Base-by-base conservation (phyloP, 768 basidiomycete genomes). In the Mycena crocata region DNA sequence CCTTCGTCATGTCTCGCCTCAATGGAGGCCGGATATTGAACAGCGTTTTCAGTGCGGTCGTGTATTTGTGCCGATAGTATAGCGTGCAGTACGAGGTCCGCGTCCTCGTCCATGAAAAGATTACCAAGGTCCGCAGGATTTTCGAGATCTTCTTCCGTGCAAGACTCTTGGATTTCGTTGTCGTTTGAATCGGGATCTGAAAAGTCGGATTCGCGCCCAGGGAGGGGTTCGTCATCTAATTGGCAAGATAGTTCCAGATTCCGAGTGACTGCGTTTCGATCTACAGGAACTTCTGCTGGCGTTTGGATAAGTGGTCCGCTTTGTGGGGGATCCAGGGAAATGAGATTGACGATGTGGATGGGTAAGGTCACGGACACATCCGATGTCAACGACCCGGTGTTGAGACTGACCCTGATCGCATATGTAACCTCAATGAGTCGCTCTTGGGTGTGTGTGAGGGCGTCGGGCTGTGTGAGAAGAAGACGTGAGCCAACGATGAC, bases 271-370 rank as follows among this genome's bases (percentile, higher is more conserved):
- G 57, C 34, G 17, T 44, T n/a, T 24, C n/a, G 21, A 30, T 24
- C 37, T 21, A 60, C 17, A 13, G 9, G 30, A 48, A 32, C 31
- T 51, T 31, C 28, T 7, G 46, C 15, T 28, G 21, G 40, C 30
- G 7, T 21, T 5, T 9, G 1, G 19, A 9, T 31, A 14, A 21
- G n/a, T 1, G 21, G 19, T 48, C 37, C 9, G n/a, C 39, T 34
- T 44, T 39, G 90, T 15, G 91, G 91, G 24, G 94, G 93, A 75
- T 96, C 94, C 68, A 98, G 82, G 15, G 95, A 96, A 31, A 95
- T 78, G 78, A 94, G 93, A 74, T 91, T 95, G 80, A 95, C 83
- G 71, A 96, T 87, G 21, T 85, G 84, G 69, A 95, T 80, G 0
- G 95, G 95, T 12, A 96, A 76, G 24, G 87, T 87, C 64, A 91